These are phyloP conservation scores for Penicillium expansum DNA, from an alignment of 2,329 filamentous ascomycete species.

Conservation along the genomic window DNA sequence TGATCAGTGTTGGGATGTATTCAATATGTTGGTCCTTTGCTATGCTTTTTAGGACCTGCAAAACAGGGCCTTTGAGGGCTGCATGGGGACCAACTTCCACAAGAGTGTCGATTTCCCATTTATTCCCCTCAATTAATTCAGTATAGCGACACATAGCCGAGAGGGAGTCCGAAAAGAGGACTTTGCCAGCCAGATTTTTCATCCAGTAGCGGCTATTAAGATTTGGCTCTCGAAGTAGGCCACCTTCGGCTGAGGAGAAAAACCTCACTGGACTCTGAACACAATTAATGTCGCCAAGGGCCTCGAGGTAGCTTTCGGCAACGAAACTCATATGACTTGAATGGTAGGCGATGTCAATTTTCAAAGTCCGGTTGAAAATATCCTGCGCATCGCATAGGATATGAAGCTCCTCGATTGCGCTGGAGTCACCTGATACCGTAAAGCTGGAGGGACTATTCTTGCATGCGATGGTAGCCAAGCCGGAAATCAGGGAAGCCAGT, in stretches of 20 bases:
- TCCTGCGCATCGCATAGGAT: background rate
- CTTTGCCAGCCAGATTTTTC: background rate
- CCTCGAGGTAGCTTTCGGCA: background rate
- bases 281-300: background rate
- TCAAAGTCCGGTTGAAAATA: background rate
- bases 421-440: background rate
- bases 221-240: background rate
- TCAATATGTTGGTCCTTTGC: background rate
- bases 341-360: background rate
- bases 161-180: background rate
- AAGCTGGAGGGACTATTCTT: background rate
- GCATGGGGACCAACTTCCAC: background rate
- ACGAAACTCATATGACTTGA: background rate
- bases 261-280: background rate
- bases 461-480: background rate
- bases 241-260: background rate
- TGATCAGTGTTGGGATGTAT: background rate
- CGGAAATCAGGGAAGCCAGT: background rate
- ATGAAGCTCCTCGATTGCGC: background rate
- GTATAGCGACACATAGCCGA: background rate
- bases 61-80: background rate
- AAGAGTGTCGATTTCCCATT: background rate
- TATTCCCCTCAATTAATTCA: background rate
- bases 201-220: background rate
- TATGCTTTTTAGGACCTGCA: background rate